These are phyloP conservation scores for Deinandra increscens DNA, from an alignment of 129 eudicot genomes.

Conservation along the genomic window DNA sequence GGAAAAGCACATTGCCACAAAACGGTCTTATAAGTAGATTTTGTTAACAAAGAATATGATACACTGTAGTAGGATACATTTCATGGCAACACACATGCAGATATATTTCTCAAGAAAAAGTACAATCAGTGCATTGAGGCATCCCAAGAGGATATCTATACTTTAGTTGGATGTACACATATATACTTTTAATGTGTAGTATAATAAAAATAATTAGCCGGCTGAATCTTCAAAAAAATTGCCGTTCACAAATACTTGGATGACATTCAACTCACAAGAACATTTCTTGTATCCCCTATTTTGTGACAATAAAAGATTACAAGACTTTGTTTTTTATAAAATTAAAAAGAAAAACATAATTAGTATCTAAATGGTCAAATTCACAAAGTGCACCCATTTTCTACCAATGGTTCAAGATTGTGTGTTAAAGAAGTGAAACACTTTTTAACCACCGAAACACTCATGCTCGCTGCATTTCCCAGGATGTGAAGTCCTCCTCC, in stretches of 20 bases:
- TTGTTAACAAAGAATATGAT: neutral
- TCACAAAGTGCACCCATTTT: too few relatives aligned
- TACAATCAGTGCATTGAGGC: neutral
- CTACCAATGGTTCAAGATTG: neutral
- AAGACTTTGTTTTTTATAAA: neutral
- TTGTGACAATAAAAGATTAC: neutral
- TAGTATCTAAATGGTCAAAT: too few relatives aligned
- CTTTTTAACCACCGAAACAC: too few relatives aligned
- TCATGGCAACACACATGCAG: neutral
- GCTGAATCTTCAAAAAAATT: neutral
- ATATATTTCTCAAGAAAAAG: slow-evolving; percentile 1
- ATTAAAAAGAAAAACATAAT: neutral
- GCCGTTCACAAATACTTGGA: neutral
- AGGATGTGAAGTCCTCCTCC: too few relatives aligned
- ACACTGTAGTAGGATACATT: neutral
- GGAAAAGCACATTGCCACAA: neutral
- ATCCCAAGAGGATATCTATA: neutral
- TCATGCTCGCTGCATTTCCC: too few relatives aligned
- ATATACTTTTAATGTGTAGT: neutral
- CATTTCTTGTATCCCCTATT: neutral
- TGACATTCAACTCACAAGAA: neutral
- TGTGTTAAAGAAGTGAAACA: neutral
- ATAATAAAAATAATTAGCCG: neutral
- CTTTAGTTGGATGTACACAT: neutral
- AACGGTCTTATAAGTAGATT: neutral